phyloP scores from a whole-genome alignment of 2,329 filamentous ascomycete species.

The Aureobasidium zeae region DNA sequence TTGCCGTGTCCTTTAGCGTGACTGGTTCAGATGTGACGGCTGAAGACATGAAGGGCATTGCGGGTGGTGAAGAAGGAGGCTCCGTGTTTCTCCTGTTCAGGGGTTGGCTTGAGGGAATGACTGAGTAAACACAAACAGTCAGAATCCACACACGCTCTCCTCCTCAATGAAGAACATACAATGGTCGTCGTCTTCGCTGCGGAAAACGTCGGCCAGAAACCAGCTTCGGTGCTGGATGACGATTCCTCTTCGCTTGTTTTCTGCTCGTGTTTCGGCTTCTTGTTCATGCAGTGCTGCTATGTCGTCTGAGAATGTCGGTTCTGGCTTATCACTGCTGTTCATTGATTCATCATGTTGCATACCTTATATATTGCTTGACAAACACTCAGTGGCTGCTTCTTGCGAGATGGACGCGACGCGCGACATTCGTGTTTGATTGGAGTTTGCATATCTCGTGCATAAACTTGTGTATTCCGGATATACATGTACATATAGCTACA shows the following conservation, averaged over 20 bases:
- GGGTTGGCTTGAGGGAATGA: neutral
- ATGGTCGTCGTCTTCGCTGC: constrained; percentile 38
- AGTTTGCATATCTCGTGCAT: neutral
- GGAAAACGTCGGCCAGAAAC: constrained; percentile 39
- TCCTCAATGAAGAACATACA: neutral
- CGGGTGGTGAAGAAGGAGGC: constrained; percentile 39
- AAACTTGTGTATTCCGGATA: neutral
- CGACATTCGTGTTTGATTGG: neutral
- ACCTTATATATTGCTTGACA: neutral
- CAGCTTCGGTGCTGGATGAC: constrained; percentile 46
- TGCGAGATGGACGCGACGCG: constrained; percentile 3
- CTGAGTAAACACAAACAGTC: no score
- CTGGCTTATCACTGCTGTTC: neutral
- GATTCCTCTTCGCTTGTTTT: constrained; percentile 36
- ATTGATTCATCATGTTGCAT: constrained; percentile 8
- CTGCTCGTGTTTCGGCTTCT: constrained; percentile 36
- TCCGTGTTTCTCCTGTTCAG: constrained; percentile 13
- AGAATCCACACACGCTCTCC: no score
- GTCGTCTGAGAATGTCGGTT: constrained; percentile 22
- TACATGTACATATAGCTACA: no score
- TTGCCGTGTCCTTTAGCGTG: constrained; percentile 26
- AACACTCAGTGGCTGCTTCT: neutral
- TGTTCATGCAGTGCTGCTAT: constrained; percentile 35
- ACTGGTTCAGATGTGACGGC: constrained; percentile 42
- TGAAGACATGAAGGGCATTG: constrained; percentile 54